Evolutionary conservation across 2,329 filamentous ascomycete genomes (phyloP), one percentile per base, ranked within the genome.

Genomic region (Escovopsis sp.): DNA sequence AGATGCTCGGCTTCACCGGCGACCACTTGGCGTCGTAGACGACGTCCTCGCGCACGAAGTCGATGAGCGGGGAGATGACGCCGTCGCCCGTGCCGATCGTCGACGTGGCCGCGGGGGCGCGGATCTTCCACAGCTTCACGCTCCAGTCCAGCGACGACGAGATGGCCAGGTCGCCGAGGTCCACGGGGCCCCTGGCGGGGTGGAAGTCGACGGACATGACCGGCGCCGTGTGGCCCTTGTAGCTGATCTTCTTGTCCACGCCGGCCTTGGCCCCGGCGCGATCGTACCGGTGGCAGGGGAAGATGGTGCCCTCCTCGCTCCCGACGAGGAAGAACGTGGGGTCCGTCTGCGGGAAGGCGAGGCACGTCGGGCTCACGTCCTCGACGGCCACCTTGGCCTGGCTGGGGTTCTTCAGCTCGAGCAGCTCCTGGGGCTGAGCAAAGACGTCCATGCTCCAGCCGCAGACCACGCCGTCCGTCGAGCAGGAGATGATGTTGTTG

Each of bases 371-470:
- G 42, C 87, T 87, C 39, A 98, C 79, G 54, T 98, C 91, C 62
- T 98, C 93, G 5, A 87, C 89, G 8, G 59, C 59, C 11, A 65
- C 60, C 60, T 87, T 89, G 51, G 84, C 81, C 5, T 89, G 86
- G 13, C 80, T 79, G 4, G 89, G 89, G 2, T 87, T 84, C 45
- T 80, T 81, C 11, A 98, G 72, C 54, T 94, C 86, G 35, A 98
- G 76, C 42, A 87, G 81, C 65, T 98, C 91, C 62, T 96, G 89
- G 1, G 91, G 91, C 60, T 95, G 86, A 1, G 89, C 86, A 46
- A 98, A 83, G 77, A 98, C 96, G 60, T 98, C 93, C 48, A 95
- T 86, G 42, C 84, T 88, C 91, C 91, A 98, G 38, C 88, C 85
- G 60, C 91, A 98, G 35, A 96, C 86, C 9, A 94, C 86, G 42